Base-by-base conservation (phyloP, 805 yeast species). In the Schizosaccharomyces pombe region DNA sequence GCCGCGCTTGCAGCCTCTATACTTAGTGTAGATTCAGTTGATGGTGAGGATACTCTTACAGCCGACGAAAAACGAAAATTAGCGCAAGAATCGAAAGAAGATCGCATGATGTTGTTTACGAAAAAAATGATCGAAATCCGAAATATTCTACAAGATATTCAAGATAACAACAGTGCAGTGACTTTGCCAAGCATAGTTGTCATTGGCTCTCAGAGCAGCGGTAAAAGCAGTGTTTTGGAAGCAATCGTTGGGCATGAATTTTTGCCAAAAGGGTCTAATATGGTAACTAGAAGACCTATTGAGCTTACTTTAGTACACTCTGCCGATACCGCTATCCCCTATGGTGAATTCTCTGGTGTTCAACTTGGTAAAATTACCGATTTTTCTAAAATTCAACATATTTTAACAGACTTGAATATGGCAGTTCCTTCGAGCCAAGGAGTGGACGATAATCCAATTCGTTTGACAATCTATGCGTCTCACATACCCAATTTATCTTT, bases 181-280 rank as follows among this genome's bases (percentile, higher is more conserved):
- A 91, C 31, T 98, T 98, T 91, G 65, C 98, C 98, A 12, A 79
- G 89, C 60, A 80, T 91, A 60, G 94, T 95, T 2, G 96, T 91
- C 31, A 94, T 91, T 52, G 98, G 98, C n/a, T 85, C 95, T 1
- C 98, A 89, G 69, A 82, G 94, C 26, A 84, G 95, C 60, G 98
- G 98, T 55, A 89, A 89, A 67, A 82, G 94, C 31, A 83, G 94
- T n/a, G 96, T 89, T 16, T 72, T 89, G 64, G 54, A 52, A 34
- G 77, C 95, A 5, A 83, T 91, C 56, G 99, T 91, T 4, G 99
- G 99, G n/a, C 94, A 84, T 61, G 96, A 91, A 64, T 91, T 91
- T 60, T 70, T 91, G 56, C 99, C 99, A 34, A 91, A 91, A 66
- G 99, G 99, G 32, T 77, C 85, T 47, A 91, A 93, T 64, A 93